These are phyloP conservation scores for Rhododendron kiyosumense DNA, from an alignment of 148 eudicot species.

Conservation along the genomic window DNA sequence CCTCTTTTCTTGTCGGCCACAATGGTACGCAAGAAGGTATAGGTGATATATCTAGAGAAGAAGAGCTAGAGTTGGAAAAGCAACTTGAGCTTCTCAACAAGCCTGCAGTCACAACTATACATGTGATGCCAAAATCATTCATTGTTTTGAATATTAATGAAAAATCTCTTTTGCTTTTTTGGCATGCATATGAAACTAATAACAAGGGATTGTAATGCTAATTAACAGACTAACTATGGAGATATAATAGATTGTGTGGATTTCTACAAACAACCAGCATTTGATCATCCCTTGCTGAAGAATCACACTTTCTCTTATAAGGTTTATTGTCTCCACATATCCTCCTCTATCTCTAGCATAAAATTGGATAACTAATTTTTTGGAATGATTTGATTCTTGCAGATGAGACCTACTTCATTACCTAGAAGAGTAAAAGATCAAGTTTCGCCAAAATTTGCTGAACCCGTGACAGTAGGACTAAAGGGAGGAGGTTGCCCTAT, in stretches of 20 bases:
- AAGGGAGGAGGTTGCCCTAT: not conserved
- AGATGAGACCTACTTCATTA: not conserved
- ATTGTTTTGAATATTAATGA: not conserved
- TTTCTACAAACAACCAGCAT: not conserved
- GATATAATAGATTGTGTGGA: not conserved
- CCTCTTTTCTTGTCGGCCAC: not conserved
- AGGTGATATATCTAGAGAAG: not conserved
- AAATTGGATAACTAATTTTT: not conserved
- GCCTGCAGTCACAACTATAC: not conserved
- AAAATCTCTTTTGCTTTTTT: not conserved
- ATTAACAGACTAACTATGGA: not conserved
- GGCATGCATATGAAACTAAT: no score
- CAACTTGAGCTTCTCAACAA: constrained; percentile 1
- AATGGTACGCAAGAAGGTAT: not conserved
- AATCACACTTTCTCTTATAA: not conserved
- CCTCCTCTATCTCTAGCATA: not conserved
- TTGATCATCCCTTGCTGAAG: not conserved
- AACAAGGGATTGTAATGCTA: not conserved
- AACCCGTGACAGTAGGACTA: not conserved
- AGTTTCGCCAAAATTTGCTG: not conserved
- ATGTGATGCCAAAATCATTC: not conserved
- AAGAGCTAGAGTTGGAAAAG: not conserved
- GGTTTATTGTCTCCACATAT: not conserved
- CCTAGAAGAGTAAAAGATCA: not conserved
- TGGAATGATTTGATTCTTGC: not conserved